Conservation (phyloP, 768 basidiomycete species). For the Lentinula boryana region DNA sequence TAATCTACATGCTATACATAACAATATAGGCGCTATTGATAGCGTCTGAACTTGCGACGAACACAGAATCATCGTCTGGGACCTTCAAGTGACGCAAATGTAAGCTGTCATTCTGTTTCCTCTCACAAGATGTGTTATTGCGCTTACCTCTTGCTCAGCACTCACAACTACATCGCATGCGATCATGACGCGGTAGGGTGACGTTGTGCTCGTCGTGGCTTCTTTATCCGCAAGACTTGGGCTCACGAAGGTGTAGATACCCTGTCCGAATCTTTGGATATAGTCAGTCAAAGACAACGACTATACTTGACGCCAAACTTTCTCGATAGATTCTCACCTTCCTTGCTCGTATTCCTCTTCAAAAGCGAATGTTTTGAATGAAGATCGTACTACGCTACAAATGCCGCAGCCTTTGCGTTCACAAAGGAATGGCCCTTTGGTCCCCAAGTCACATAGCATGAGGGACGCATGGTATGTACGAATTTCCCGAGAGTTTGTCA, state of each 20-base stretch:
- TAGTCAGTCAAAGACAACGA: no score
- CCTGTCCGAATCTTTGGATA: constrained; percentile 23
- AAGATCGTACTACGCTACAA: constrained; percentile 28
- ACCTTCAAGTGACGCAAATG: not conserved
- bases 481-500: not conserved
- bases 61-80: not conserved
- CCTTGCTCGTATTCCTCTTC: constrained; percentile 25
- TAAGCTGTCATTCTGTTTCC: not conserved
- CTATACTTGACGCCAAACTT: no score
- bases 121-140: no score
- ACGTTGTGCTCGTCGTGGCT: constrained; percentile 31
- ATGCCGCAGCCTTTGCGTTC: constrained; percentile 32
- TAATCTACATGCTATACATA: constrained; percentile 1
- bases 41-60: not conserved
- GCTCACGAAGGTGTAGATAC: constrained; percentile 28
- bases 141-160: not conserved
- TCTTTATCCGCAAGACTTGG: constrained; percentile 26
- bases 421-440: constrained; percentile 23
- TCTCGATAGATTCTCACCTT: constrained; percentile 21
- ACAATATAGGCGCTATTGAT: constrained; percentile 2
- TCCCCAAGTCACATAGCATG: constrained; percentile 35
- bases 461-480: constrained; percentile 31
- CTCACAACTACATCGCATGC: constrained; percentile 22
- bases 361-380: constrained; percentile 28
- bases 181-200: constrained; percentile 35